A percentile compares a stretch with the other conserved stretches of the same genome.
These are phyloP conservation scores for Sisymbrium irio DNA, from an alignment of 345 rosid species.

Conservation along the genomic window DNA sequence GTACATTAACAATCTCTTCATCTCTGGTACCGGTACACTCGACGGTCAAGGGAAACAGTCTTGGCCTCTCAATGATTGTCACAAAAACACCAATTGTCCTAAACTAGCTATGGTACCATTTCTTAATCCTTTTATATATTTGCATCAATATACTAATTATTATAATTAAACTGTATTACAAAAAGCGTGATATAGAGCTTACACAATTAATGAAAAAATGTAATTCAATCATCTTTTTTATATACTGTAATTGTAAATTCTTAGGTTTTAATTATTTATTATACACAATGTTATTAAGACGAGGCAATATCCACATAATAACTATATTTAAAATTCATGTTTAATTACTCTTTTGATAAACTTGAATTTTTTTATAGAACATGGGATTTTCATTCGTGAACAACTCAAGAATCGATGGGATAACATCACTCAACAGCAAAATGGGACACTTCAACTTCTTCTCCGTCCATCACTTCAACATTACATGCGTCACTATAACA, in stretches of 20 bases:
- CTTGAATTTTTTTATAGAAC: not conserved
- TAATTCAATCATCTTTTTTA: too few species aligned
- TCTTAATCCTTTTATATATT: not conserved
- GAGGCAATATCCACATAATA: too few species aligned
- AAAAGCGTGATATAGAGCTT: too few species aligned
- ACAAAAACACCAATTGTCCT: conserved; percentile 22
- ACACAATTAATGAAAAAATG: too few species aligned
- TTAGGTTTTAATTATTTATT: too few species aligned
- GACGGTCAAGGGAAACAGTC: conserved; percentile 30
- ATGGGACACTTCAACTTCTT: conserved; percentile 29
- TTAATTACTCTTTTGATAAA: not conserved
- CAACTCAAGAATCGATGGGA: conserved; percentile 20
- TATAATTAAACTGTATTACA: too few species aligned
- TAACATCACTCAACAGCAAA: conserved; percentile 35
- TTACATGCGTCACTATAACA: conserved; percentile 16
- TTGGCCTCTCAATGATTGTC: conserved; percentile 32
- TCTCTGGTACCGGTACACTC: conserved; percentile 29
- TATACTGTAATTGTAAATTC: too few species aligned
- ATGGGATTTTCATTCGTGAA: conserved; percentile 32
- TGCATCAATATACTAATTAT: not conserved
- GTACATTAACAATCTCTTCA: conserved; percentile 18
- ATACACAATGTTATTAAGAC: too few species aligned
- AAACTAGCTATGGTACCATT: conserved; percentile 28
- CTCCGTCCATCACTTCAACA: conserved; percentile 24
- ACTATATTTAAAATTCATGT: not conserved